A percentile compares a stretch with the other conserved stretches of the same genome.
Conservation (phyloP, 83 land plant genomes). For the Picea engelmannii region DNA sequence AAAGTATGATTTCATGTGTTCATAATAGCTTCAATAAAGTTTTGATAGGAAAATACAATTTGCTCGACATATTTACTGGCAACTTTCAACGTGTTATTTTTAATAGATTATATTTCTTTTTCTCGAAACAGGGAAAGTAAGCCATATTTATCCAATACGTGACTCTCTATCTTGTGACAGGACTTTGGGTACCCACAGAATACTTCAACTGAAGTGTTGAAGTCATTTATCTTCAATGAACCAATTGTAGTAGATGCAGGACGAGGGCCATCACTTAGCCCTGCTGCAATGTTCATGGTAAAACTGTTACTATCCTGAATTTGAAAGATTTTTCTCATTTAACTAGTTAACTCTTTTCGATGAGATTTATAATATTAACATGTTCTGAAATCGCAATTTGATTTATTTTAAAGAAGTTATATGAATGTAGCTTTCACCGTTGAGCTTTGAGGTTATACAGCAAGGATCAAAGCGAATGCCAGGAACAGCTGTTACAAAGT, state of each 20-base stretch:
- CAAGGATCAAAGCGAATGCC: constrained; percentile 98
- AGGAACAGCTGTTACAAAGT: constrained; percentile 95
- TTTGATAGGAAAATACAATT: too few species aligned
- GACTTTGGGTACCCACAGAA: constrained; percentile 99
- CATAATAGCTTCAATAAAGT: too few species aligned
- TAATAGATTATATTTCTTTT: too few species aligned
- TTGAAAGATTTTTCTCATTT: constrained; percentile 2
- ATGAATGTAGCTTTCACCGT: constrained; percentile 19
- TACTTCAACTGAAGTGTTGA: constrained; percentile 89
- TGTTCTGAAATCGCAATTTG: background rate
- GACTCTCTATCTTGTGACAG: constrained; percentile 34
- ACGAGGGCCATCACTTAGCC: constrained; percentile 82
- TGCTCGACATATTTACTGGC: too few species aligned
- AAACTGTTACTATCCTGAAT: background rate
- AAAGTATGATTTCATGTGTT: too few species aligned
- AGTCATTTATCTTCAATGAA: constrained; percentile 93
- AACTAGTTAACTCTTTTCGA: background rate
- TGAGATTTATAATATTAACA: background rate
- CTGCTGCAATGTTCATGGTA: constrained; percentile 95
- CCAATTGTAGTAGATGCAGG: constrained; percentile 88
- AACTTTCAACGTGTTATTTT: too few species aligned
- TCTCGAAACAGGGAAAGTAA: too few species aligned
- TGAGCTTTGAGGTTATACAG: constrained; percentile 51
- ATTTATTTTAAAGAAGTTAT: constrained; percentile 9
- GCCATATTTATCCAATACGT: background rate